phyloP scores from a whole-genome alignment of 2,329 filamentous ascomycete species.

The Trichoderma pleuroti region DNA sequence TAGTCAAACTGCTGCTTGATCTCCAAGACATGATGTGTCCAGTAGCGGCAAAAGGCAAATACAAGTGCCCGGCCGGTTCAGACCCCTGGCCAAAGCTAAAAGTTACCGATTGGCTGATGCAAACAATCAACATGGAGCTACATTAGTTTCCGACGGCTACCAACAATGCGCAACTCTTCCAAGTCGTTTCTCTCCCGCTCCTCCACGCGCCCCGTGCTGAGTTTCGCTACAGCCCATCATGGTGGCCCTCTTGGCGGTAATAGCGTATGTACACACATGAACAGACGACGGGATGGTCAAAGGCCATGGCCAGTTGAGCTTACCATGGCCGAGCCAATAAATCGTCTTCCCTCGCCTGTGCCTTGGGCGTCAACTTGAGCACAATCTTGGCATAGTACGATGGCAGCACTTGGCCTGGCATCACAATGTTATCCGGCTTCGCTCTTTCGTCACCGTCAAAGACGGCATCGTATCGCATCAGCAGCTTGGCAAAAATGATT shows the following conservation, averaged over 20 bases:
- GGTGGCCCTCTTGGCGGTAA: background rate
- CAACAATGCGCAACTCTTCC: background rate
- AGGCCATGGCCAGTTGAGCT: no score
- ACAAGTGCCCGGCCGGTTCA: background rate
- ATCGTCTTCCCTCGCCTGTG: no score
- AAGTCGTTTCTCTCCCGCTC: background rate
- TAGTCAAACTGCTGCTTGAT: background rate
- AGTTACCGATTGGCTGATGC: background rate
- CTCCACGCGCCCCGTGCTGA: background rate
- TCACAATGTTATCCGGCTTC: background rate
- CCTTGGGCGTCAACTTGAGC: no score
- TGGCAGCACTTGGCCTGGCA: background rate
- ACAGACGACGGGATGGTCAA: background rate
- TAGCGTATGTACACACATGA: background rate
- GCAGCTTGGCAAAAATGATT: slow-evolving; percentile 17
- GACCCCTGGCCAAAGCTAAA: background rate
- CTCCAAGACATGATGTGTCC: background rate
- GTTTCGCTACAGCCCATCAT: background rate
- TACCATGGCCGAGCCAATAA: no score
- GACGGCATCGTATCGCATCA: slow-evolving; percentile 10
- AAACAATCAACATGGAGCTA: background rate
- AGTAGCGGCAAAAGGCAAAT: background rate
- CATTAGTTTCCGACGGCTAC: background rate
- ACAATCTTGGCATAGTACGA: slow-evolving; percentile 2
- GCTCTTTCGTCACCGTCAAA: background rate